These are phyloP conservation scores for Lactarius psammicola DNA, from an alignment of 768 basidiomycete species.

Conservation along the genomic window DNA sequence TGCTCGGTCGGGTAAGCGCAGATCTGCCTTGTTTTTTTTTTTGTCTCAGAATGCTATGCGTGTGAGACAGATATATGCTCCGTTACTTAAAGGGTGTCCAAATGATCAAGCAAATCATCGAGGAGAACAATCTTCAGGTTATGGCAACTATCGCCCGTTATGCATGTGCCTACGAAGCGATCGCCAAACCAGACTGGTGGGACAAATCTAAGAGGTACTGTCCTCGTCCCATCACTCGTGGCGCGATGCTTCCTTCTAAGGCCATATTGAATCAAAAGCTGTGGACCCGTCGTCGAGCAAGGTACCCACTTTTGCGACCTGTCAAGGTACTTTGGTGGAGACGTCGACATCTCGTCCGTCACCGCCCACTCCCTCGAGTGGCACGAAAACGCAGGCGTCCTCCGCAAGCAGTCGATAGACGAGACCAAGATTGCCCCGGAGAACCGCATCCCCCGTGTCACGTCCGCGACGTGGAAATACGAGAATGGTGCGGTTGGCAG, in stretches of 20 bases:
- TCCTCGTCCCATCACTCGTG: not conserved
- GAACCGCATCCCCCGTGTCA: conserved; percentile 92
- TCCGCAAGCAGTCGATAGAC: conserved; percentile 80
- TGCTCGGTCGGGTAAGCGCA: conserved; percentile 80
- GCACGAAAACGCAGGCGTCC: conserved; percentile 83
- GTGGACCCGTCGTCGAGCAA: conserved; percentile 83
- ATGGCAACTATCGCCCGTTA: conserved; percentile 97
- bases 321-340: conserved; percentile 95
- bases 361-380: conserved; percentile 88
- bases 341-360: conserved; percentile 81
- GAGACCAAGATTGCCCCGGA: conserved; percentile 81
- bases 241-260: not conserved
- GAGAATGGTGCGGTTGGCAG: conserved; percentile 91
- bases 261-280: conserved; percentile 42
- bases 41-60: not conserved
- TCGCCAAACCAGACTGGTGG: conserved; percentile 89
- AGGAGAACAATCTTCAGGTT: conserved; percentile 90
- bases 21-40: not conserved
- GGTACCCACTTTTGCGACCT: conserved; percentile 98
- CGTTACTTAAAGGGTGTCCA: conserved; percentile 92
- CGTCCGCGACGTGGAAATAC: conserved; percentile 95
- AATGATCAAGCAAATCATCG: conserved; percentile 94
- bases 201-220: conserved; percentile 80
- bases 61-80: conserved; percentile 73
- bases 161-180: conserved; percentile 80